Conservation (phyloP, 164 flowering plant genomes). For the Santalum album region DNA sequence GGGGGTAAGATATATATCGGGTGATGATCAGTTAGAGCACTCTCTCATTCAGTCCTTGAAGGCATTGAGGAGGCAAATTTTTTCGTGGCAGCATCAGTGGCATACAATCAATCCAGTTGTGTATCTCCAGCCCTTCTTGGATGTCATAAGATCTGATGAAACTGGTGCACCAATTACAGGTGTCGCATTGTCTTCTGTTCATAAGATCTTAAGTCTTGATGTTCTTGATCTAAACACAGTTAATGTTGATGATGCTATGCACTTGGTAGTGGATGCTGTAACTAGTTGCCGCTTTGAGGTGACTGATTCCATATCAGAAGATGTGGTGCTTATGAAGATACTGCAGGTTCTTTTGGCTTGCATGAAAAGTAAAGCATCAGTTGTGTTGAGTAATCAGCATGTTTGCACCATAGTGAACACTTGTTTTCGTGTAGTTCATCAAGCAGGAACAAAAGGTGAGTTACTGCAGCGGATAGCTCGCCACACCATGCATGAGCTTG, state of each 20-base stretch:
- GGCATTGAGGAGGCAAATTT: conserved; percentile 41
- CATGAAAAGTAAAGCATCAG: conserved; percentile 55
- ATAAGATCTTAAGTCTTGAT: conserved; percentile 49
- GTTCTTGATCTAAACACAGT: conserved; percentile 36
- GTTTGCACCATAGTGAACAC: conserved; percentile 64
- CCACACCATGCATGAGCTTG: conserved; percentile 59
- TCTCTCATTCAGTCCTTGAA: conserved; percentile 53
- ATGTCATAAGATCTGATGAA: conserved; percentile 65
- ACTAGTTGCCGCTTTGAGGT: conserved; percentile 71
- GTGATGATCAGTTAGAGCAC: conserved; percentile 63
- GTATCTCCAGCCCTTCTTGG: conserved; percentile 62
- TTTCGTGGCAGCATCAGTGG: conserved; percentile 54
- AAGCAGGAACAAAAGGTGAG: conserved; percentile 56
- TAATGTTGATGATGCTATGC: conserved; percentile 52
- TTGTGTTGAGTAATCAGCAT: conserved; percentile 49
- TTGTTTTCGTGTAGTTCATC: conserved; percentile 64
- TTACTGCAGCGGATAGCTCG: conserved; percentile 56
- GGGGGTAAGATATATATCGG: conserved; percentile 52
- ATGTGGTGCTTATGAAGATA: conserved; percentile 65
- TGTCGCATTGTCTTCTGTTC: conserved; percentile 57
- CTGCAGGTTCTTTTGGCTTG: conserved; percentile 71
- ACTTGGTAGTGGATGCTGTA: conserved; percentile 55
- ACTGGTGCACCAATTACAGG: conserved; percentile 74
- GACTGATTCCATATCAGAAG: conserved; percentile 72
- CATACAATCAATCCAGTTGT: conserved; percentile 36